These are phyloP conservation scores for Zostera marina DNA, from an alignment of 116 monocot species.

Conservation along the genomic window DNA sequence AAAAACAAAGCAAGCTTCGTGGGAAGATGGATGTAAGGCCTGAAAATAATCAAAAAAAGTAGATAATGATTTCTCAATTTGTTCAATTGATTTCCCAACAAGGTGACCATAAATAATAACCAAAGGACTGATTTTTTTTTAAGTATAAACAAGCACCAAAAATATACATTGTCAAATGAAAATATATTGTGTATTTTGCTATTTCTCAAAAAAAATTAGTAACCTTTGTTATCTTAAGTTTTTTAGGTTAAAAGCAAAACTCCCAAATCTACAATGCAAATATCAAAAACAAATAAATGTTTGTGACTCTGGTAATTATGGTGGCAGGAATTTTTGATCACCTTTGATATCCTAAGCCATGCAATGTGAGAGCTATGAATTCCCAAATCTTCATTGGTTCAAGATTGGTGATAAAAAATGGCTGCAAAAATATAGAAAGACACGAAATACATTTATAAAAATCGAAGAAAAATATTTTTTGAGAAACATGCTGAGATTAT, in stretches of 20 bases:
- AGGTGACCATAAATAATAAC: background rate
- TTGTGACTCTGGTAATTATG: background rate
- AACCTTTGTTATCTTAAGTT: too few species aligned
- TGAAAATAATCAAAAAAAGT: constrained; percentile 18
- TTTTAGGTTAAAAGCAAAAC: too few species aligned
- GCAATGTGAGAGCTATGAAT: constrained; percentile 44
- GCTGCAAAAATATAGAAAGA: constrained; percentile 28
- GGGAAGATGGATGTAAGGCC: constrained; percentile 50
- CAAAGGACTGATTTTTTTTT: background rate
- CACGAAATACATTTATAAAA: background rate
- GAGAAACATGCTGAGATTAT: background rate
- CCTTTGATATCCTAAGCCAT: constrained; percentile 84
- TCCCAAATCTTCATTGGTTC: constrained; percentile 49
- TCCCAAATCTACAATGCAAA: background rate
- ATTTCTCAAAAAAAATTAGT: too few species aligned
- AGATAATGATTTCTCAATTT: background rate
- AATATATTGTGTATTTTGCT: too few species aligned
- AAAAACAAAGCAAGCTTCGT: constrained; percentile 26
- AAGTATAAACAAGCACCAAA: too few species aligned
- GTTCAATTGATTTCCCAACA: background rate
- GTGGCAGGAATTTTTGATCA: constrained; percentile 3
- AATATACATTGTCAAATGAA: too few species aligned
- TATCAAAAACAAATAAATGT: background rate
- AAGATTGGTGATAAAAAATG: constrained; percentile 77
- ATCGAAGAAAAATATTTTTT: background rate